phyloP scores from a whole-genome alignment of 768 basidiomycete species.

The Auriculariales sp. region DNA sequence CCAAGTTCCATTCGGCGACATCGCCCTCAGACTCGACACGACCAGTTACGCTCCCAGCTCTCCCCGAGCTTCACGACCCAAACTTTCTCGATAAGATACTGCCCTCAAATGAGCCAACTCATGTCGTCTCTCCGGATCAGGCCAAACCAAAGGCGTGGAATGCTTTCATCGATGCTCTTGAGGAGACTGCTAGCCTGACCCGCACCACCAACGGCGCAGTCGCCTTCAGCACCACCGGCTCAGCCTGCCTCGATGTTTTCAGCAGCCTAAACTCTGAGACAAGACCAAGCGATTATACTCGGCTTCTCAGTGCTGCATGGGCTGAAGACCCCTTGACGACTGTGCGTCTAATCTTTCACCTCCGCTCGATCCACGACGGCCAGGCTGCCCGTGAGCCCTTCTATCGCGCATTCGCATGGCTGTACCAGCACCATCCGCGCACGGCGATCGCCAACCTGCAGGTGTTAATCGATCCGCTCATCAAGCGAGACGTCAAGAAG shows the following conservation, averaged over 20 bases:
- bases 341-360: conserved; percentile 50
- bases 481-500: conserved; percentile 18
- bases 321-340: conserved; percentile 39
- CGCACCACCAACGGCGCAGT: conserved; percentile 37
- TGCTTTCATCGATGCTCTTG: conserved; percentile 42
- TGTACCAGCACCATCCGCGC: conserved; percentile 51
- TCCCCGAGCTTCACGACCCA: conserved; percentile 42
- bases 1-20: too few species aligned
- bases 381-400: conserved; percentile 46
- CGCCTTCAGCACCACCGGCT: conserved; percentile 35
- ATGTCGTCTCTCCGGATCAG: too few species aligned
- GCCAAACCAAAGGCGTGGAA: conserved; percentile 13
- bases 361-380: conserved; percentile 56
- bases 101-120: conserved; percentile 15
- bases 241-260: conserved; percentile 43
- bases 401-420: conserved; percentile 48
- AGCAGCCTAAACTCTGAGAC: conserved; percentile 20
- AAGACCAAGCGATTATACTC: conserved; percentile 14
- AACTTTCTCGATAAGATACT: conserved; percentile 43
- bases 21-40: conserved; percentile 8
- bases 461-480: conserved; percentile 37
- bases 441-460: conserved; percentile 51
- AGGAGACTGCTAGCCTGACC: conserved; percentile 25
- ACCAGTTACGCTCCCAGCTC: conserved; percentile 32
- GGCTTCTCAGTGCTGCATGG: conserved; percentile 37